phyloP scores from a whole-genome alignment of 768 basidiomycete genomes.

The Rhodosporidiobolus odoratus region DNA sequence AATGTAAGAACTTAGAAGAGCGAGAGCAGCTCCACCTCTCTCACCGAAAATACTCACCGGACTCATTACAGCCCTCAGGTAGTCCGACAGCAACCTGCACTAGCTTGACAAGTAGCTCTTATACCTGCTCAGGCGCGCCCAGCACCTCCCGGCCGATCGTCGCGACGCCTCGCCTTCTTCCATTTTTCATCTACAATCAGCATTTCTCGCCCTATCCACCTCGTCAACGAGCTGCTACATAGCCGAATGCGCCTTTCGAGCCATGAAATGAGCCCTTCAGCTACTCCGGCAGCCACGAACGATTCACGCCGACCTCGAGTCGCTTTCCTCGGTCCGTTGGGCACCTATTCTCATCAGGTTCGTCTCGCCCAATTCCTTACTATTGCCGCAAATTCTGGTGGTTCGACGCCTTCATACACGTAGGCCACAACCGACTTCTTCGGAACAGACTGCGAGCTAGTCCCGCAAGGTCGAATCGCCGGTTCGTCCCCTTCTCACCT shows the following conservation, averaged over 20 bases:
- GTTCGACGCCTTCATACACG: no score
- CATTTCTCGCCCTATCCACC: neutral
- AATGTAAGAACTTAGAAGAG: neutral
- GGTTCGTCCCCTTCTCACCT: slow-evolving; percentile 7
- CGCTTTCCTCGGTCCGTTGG: slow-evolving; percentile 41
- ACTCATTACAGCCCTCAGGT: no score
- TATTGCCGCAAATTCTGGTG: no score
- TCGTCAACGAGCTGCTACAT: neutral
- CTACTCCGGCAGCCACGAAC: neutral
- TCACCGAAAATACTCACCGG: no score
- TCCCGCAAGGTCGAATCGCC: slow-evolving; percentile 31
- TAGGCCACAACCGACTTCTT: slow-evolving; percentile 39
- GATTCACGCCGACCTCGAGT: slow-evolving; percentile 20
- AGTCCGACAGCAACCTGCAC: no score
- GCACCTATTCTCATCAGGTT: slow-evolving; percentile 42
- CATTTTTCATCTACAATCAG: neutral
- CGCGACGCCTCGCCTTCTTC: neutral
- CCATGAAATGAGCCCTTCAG: neutral
- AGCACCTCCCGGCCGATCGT: no score
- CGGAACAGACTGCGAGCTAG: slow-evolving; percentile 8
- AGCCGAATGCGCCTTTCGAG: neutral
- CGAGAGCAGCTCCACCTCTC: neutral
- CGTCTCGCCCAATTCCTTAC: no score
- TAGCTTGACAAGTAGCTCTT: no score
- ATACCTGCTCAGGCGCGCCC: no score